A percentile compares a stretch with the other conserved stretches of the same genome.
phyloP scores from a whole-genome alignment of 1,284 basidiomycete genomes.

The Kwoniella shivajii region DNA sequence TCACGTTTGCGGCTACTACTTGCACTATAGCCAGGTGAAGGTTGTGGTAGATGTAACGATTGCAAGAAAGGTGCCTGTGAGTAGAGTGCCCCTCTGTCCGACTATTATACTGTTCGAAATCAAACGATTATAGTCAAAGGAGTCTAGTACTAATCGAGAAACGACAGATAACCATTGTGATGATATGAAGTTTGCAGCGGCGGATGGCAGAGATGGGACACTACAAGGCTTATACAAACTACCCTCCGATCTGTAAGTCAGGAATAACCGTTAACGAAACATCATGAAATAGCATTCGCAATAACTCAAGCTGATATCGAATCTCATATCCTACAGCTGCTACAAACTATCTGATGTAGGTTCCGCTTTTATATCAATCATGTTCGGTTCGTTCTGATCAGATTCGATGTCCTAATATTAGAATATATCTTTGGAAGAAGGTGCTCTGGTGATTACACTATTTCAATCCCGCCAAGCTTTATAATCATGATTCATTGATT shows the following conservation, averaged over 20 bases:
- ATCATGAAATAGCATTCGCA: no score
- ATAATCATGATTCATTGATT: not conserved
- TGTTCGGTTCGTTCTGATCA: no score
- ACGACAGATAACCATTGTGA: constrained; percentile 7
- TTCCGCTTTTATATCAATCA: no score
- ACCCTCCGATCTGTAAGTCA: constrained; percentile 4
- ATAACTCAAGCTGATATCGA: not conserved
- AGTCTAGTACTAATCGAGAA: no score
- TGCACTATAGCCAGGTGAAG: constrained; percentile 2
- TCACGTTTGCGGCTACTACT: not conserved
- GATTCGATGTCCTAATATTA: not conserved
- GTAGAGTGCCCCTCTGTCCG: not conserved
- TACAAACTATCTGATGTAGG: constrained; percentile 9
- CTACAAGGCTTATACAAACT: constrained; percentile 6
- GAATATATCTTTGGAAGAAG: constrained; percentile 10
- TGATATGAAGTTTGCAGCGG: constrained; percentile 12
- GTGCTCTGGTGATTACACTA: not conserved
- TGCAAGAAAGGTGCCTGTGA: constrained; percentile 11
- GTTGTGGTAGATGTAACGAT: constrained; percentile 5
- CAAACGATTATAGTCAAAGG: no score
- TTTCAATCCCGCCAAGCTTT: not conserved
- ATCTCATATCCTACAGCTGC: not conserved
- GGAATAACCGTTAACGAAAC: no score
- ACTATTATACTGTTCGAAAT: no score
- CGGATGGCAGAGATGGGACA: constrained; percentile 3